Evolutionary conservation across 768 basidiomycete genomes (phyloP).

Genomic region (Pulveroboletus sp.): DNA sequence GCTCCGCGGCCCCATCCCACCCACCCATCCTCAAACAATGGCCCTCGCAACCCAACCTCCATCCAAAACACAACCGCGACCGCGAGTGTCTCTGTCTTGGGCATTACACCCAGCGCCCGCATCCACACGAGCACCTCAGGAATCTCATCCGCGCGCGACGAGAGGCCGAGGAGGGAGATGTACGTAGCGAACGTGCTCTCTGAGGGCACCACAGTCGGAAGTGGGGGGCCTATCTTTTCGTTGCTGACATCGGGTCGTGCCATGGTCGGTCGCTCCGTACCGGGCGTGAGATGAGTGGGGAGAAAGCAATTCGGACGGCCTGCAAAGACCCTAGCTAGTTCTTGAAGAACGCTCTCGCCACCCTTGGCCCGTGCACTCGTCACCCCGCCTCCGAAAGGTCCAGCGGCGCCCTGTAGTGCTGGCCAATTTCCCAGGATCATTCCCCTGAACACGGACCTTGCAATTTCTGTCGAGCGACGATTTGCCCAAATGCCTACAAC

Average conservation of each 20-base stretch:
- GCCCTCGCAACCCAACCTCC: conserved; percentile 60
- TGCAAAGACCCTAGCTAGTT: conserved; percentile 16
- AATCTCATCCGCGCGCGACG: conserved; percentile 50
- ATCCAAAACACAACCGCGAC: conserved; percentile 65
- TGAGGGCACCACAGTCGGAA: conserved; percentile 41
- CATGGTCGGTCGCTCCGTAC: conserved; percentile 6
- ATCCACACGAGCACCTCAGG: conserved; percentile 72
- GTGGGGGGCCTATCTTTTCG: conserved; percentile 13
- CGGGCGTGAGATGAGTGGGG: neutral
- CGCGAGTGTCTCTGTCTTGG: conserved; percentile 52
- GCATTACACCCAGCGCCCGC: conserved; percentile 50
- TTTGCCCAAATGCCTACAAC: conserved; percentile 43
- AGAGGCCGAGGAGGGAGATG: conserved; percentile 55
- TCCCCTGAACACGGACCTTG: conserved; percentile 48
- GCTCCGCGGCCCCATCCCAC: neutral
- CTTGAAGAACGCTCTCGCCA: conserved; percentile 17
- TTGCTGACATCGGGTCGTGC: neutral
- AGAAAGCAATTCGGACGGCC: conserved; percentile 11
- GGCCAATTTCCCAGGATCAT: conserved; percentile 59
- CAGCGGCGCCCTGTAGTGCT: conserved; percentile 28
- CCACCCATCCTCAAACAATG: conserved; percentile 48
- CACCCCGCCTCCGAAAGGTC: conserved; percentile 35
- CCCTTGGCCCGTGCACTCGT: conserved; percentile 14
- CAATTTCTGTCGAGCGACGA: conserved; percentile 43
- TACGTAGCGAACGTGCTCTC: conserved; percentile 53